phyloP scores from a whole-genome alignment of 495 filamentous ascomycete species.

The Penicillium taxi region DNA sequence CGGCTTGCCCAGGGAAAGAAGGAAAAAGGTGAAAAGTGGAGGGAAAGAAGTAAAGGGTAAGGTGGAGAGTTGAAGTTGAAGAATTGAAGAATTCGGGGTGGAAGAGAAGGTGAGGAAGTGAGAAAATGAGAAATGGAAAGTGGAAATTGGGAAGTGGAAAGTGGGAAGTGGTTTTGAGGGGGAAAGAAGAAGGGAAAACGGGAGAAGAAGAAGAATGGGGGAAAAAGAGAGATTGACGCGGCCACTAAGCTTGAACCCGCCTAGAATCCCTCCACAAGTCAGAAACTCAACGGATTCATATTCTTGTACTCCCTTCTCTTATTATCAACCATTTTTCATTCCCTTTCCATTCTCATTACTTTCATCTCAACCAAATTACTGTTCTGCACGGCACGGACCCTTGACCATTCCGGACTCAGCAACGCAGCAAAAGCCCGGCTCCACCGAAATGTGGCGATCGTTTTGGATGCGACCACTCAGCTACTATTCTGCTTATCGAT shows the following conservation, averaged over 20 bases:
- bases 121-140: conserved; percentile 5
- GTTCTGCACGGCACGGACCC: conserved; percentile 7
- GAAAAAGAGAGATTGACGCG: not conserved
- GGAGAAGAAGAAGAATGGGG: conserved; percentile 16
- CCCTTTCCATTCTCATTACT: too few relatives aligned
- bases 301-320: too few relatives aligned
- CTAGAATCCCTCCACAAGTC: not conserved
- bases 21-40: conserved; percentile 9
- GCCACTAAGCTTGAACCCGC: not conserved
- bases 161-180: not conserved
- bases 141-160: conserved; percentile 2
- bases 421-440: not conserved
- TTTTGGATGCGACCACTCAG: conserved; percentile 5
- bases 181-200: conserved; percentile 11
- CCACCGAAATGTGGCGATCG: conserved; percentile 7
- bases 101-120: conserved; percentile 1
- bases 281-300: conserved; percentile 2
- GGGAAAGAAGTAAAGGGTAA: conserved; percentile 7
- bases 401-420: conserved; percentile 4
- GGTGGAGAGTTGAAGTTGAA: conserved; percentile 3
- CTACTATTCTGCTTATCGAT: conserved; percentile 1
- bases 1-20: conserved; percentile 1
- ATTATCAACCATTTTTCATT: too few relatives aligned
- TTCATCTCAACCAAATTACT: too few relatives aligned
- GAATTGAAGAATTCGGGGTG: conserved; percentile 2